Percentiles rank a stretch among this genome's conserved stretches.
phyloP scores from a whole-genome alignment of 371 early-diverging fungal genomes.

The Syncephalastrum monosporum region DNA sequence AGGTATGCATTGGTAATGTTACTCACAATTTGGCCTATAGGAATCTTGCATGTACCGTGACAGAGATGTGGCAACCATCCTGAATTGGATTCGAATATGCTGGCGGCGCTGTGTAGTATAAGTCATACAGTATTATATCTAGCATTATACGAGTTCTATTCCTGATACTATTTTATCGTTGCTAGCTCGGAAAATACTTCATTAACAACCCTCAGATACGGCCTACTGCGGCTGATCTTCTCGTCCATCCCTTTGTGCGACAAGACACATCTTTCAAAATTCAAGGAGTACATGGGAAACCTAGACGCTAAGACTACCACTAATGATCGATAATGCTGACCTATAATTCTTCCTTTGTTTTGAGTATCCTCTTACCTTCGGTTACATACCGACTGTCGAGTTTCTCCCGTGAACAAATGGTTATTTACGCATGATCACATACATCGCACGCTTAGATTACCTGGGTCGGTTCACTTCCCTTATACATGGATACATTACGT shows the following conservation, averaged over 20 bases:
- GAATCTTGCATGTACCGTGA: conserved; percentile 89
- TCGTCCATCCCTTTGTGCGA: conserved; percentile 53
- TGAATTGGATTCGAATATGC: conserved; percentile 84
- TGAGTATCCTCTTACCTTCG: background rate
- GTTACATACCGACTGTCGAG: background rate
- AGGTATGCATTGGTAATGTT: too few relatives aligned
- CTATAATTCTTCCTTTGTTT: too few relatives aligned
- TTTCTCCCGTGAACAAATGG: too few relatives aligned
- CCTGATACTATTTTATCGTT: conserved; percentile 3
- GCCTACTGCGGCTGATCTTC: conserved; percentile 66
- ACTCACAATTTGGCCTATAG: background rate
- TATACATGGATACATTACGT: too few relatives aligned
- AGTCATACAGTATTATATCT: conserved; percentile 5
- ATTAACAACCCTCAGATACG: conserved; percentile 67
- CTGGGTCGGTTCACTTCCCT: too few relatives aligned
- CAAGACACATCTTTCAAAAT: conserved; percentile 56
- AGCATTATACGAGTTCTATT: background rate
- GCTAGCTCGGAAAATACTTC: conserved; percentile 78
- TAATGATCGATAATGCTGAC: background rate
- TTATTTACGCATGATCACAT: too few relatives aligned
- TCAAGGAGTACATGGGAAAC: conserved; percentile 33
- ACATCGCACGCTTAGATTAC: too few relatives aligned
- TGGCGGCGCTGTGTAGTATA: conserved; percentile 83
- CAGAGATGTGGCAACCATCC: conserved; percentile 96
- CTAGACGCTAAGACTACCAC: background rate